Base-by-base conservation (phyloP, 345 rosid genomes). In the Eucalyptus polybractea region DNA sequence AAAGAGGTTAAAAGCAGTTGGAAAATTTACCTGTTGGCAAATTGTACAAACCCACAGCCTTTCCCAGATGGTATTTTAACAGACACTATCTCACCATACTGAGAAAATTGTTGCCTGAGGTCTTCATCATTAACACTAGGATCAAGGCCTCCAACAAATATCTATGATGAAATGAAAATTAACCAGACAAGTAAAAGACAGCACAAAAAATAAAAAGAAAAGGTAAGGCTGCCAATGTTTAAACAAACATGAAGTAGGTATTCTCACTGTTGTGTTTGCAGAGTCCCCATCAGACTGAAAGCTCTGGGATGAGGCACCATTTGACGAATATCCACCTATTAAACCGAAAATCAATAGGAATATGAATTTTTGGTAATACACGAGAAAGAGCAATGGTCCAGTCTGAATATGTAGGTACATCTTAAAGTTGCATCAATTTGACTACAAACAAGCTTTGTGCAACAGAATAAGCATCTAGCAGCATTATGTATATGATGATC, bases 141-240 rank as follows among this genome's bases (percentile, higher is more conserved):
- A 93, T 96, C 99, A 90, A 98, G 98, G 87, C 98, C 98, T 89
- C 99, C 99, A 89, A 98, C 99, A 94, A 98, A 98, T 92, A 98
- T 96, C 99, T 98, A 93, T 87, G 91, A 87, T 53, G 87, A 90
- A 67, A 90, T 86, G 91, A 54, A 58, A 88, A 89, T 92, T 47
- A 91, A 89, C 80, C 45, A 91, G 29, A 76, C 47, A 76, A 76
- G 29, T 19, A 76, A 76, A 76, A 22, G 47, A 21, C 8, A 40
- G 85, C 85, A 76, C 29, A 90, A 37, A 85, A 54, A 65, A 76
- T 37, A 51, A 31, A 86, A 86, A 56, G 29, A 12, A n/a, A 72
- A 24, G 53, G 45, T 72, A 44, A 87, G 86, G 50, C 58, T 85
- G 90, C 88, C 76, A 86, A 69, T 81, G 90, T 72, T 80, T 40